Conservation (phyloP, 2,329 filamentous ascomycete species). For the Coniochaeta prunicola region DNA sequence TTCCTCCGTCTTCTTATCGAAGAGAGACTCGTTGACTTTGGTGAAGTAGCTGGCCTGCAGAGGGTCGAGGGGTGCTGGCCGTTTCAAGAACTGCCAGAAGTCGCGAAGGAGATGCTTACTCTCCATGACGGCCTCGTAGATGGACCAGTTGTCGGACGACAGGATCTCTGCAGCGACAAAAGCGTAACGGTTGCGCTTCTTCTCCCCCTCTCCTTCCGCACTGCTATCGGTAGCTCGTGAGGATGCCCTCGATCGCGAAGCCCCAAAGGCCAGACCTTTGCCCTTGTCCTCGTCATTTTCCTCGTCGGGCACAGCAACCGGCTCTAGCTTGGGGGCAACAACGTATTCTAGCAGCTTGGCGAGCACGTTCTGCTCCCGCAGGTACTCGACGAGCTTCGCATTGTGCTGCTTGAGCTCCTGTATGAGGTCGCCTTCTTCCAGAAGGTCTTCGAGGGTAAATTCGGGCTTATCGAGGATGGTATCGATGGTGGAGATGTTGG, state of each 20-base stretch:
- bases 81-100: slow-evolving; percentile 88
- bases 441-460: slow-evolving; percentile 88
- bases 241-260: slow-evolving; percentile 45
- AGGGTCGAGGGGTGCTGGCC: slow-evolving; percentile 79
- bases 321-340: slow-evolving; percentile 65
- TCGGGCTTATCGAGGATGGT: slow-evolving; percentile 94
- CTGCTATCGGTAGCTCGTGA: slow-evolving; percentile 43
- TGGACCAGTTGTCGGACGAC: slow-evolving; percentile 94
- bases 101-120: slow-evolving; percentile 69
- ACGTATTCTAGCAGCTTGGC: slow-evolving; percentile 87
- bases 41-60: slow-evolving; percentile 97
- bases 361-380: slow-evolving; percentile 80
- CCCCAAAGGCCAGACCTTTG: slow-evolving; percentile 34
- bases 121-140: slow-evolving; percentile 86
- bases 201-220: slow-evolving; percentile 72
- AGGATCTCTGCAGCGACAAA: slow-evolving; percentile 90
- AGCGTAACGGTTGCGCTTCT: slow-evolving; percentile 86
- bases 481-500: slow-evolving; percentile 94
- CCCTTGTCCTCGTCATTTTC: slow-evolving; percentile 42
- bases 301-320: slow-evolving; percentile 40
- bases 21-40: slow-evolving; percentile 95
- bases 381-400: slow-evolving; percentile 91
- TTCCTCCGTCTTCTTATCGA: slow-evolving; percentile 96
- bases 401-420: slow-evolving; percentile 98
- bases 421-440: slow-evolving; percentile 93